Conservation (phyloP, 805 yeast genomes). For the Candida michaelii region DNA sequence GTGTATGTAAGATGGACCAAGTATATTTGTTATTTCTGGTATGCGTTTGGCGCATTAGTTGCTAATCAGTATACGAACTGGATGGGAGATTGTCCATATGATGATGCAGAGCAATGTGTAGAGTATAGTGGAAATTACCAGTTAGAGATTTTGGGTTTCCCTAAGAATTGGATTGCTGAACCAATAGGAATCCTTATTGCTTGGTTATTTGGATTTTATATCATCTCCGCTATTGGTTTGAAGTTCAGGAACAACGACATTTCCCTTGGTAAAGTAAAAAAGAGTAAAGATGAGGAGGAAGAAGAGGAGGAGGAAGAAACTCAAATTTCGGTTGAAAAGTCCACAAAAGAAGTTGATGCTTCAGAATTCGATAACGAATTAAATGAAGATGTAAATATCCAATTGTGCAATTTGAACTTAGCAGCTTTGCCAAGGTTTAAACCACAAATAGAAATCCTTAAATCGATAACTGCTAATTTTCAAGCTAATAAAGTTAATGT, state of each 20-base stretch:
- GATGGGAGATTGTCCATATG: conserved; percentile 54
- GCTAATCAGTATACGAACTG: conserved; percentile 67
- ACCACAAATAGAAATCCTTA: conserved; percentile 18
- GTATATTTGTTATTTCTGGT: conserved; percentile 76
- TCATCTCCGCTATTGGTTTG: conserved; percentile 49
- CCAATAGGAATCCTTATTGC: conserved; percentile 63
- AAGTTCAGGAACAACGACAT: conserved; percentile 51
- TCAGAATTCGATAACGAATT: conserved; percentile 29
- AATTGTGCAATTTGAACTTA: conserved; percentile 32
- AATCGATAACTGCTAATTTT: conserved; percentile 32
- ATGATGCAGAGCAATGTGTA: conserved; percentile 22
- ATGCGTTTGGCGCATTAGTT: conserved; percentile 66
- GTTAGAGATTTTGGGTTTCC: conserved; percentile 58
- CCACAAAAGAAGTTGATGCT: background rate
- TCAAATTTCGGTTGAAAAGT: background rate
- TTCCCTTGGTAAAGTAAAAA: conserved; percentile 43
- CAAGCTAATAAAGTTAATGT: conserved; percentile 35
- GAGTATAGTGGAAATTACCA: conserved; percentile 58
- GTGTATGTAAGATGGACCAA: conserved; percentile 86
- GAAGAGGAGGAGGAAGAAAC: conserved; percentile 16
- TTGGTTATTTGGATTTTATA: conserved; percentile 57
- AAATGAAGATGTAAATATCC: conserved; percentile 17
- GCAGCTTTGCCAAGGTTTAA: conserved; percentile 45
- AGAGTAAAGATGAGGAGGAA: conserved; percentile 33
- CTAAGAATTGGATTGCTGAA: conserved; percentile 59